phyloP scores from a whole-genome alignment of 768 basidiomycete genomes.

The Sarcomyxa edulis region DNA sequence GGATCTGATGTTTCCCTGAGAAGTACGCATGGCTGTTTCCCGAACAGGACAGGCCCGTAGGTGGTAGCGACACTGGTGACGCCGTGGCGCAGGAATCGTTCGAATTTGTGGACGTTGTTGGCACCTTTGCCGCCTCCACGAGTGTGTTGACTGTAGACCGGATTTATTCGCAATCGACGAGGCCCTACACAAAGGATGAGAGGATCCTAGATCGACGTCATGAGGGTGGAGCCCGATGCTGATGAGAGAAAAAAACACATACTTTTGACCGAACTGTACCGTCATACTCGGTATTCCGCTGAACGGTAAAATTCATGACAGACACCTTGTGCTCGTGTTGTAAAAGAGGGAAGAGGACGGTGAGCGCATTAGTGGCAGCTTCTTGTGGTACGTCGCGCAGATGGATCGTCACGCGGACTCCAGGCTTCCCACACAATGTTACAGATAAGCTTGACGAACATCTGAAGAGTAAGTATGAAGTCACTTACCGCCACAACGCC shows the following conservation, averaged over 20 bases:
- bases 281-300: conserved; percentile 91
- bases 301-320: conserved; percentile 87
- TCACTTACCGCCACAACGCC: conserved; percentile 57
- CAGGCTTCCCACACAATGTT: conserved; percentile 46
- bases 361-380: conserved; percentile 38
- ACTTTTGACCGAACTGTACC: conserved; percentile 91
- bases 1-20: conserved; percentile 63
- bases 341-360: conserved; percentile 75
- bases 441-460: not conserved
- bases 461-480: not conserved
- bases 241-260: conserved; percentile 1
- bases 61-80: conserved; percentile 77
- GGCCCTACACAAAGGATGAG: conserved; percentile 87
- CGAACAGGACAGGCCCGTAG: conserved; percentile 87
- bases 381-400: conserved; percentile 71
- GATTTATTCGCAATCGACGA: conserved; percentile 77
- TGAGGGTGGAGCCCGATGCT: too few relatives aligned
- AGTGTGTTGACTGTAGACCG: conserved; percentile 89
- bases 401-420: conserved; percentile 72
- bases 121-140: conserved; percentile 85
- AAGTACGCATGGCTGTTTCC: conserved; percentile 75
- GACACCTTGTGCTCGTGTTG: conserved; percentile 97
- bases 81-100: conserved; percentile 84
- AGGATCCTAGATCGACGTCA: conserved; percentile 57
- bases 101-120: conserved; percentile 98